Evolutionary conservation across 495 filamentous ascomycete species (phyloP).

Genomic region (Letharia lupina): DNA sequence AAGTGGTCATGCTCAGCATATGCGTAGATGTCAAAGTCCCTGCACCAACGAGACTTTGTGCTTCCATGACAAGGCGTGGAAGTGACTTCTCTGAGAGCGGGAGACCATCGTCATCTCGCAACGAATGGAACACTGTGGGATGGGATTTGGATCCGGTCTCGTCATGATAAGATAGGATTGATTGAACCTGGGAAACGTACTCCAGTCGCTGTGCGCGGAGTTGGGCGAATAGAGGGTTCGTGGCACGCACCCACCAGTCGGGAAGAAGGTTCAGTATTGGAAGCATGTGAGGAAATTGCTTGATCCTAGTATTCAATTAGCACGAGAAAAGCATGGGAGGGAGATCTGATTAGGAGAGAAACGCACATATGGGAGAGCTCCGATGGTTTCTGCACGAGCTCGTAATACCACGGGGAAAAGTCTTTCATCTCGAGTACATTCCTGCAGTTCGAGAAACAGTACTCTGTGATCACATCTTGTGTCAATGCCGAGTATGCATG

Average conservation of each 20-base stretch:
- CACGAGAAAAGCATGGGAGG: too few relatives aligned
- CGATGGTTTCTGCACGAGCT: not conserved
- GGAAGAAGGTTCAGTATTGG: not conserved
- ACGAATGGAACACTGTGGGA: not conserved
- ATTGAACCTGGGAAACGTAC: not conserved
- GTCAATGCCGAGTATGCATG: conserved; percentile 15
- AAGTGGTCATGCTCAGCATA: conserved; percentile 26
- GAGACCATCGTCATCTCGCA: conserved; percentile 20
- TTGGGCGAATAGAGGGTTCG: not conserved
- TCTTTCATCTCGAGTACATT: conserved; percentile 11
- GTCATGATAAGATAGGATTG: conserved; percentile 2
- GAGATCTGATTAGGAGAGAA: not conserved
- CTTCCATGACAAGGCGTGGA: conserved; percentile 31
- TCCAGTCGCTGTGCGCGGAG: not conserved
- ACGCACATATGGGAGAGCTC: not conserved
- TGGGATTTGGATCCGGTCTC: not conserved
- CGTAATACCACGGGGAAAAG: conserved; percentile 2
- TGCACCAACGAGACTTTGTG: conserved; percentile 28
- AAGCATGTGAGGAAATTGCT: not conserved
- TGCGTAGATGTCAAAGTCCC: conserved; percentile 33
- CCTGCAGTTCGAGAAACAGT: conserved; percentile 6
- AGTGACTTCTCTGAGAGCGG: conserved; percentile 26
- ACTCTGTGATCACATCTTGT: conserved; percentile 15
- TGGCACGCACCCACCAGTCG: not conserved
- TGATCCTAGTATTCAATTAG: not conserved